Evolutionary conservation across 2,329 filamentous ascomycete genomes (phyloP).

Genomic region (Fusarium temperatum): DNA sequence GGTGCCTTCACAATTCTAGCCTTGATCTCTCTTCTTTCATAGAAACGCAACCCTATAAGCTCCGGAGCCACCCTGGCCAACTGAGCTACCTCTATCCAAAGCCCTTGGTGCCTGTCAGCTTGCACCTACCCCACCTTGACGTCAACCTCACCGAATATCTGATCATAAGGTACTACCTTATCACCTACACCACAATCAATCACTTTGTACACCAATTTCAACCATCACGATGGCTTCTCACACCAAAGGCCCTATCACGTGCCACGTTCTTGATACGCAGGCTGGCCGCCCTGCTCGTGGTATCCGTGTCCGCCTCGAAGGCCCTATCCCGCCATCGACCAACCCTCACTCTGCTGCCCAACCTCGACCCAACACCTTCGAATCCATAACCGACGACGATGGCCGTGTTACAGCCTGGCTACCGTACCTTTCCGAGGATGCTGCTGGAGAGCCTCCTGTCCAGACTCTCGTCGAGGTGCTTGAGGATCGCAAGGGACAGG

Average conservation of each 20-base stretch:
- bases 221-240: constrained; percentile 30
- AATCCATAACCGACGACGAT: constrained; percentile 77
- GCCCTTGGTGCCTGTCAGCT: background rate
- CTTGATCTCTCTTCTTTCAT: background rate
- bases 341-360: constrained; percentile 35
- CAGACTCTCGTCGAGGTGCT: constrained; percentile 68
- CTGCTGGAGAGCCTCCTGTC: constrained; percentile 65
- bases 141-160: constrained; percentile 17
- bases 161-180: background rate
- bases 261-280: constrained; percentile 87
- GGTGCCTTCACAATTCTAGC: background rate
- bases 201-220: constrained; percentile 1
- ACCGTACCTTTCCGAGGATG: constrained; percentile 60
- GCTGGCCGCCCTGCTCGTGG: constrained; percentile 72
- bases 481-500: constrained; percentile 50
- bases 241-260: constrained; percentile 76
- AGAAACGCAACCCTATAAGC: no score
- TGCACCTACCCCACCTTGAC: constrained; percentile 23
- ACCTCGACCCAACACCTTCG: constrained; percentile 61
- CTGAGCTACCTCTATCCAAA: background rate
- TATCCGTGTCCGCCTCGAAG: constrained; percentile 73
- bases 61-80: background rate
- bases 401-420: constrained; percentile 78
- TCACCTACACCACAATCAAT: constrained; percentile 8
- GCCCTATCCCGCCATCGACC: constrained; percentile 46